A percentile compares a stretch with the other conserved stretches of the same genome.
These are phyloP conservation scores for Lactarius pseudohatsudake DNA, from an alignment of 768 basidiomycete genomes.

Conservation along the genomic window DNA sequence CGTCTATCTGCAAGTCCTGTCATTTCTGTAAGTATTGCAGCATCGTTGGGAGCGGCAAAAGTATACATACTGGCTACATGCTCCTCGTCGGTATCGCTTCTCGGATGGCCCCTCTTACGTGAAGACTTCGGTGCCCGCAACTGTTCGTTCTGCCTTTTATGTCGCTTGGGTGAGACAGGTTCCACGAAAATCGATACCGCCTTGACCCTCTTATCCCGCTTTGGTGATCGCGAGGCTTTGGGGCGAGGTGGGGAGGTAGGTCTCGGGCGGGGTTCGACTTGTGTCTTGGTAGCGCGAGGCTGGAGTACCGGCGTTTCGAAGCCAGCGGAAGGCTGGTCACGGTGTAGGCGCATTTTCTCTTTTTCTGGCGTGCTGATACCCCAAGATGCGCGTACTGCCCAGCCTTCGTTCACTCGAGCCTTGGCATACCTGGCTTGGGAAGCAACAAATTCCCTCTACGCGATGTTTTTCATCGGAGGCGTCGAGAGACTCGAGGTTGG, in stretches of 20 bases:
- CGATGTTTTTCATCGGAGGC: slow-evolving; percentile 43
- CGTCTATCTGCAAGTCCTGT: slow-evolving; percentile 66
- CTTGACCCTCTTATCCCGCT: not conserved
- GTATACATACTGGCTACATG: slow-evolving; percentile 38
- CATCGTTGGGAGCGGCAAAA: not conserved
- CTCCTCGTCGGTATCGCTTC: slow-evolving; percentile 38
- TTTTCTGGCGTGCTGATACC: slow-evolving; percentile 9
- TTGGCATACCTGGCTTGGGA: slow-evolving; percentile 48
- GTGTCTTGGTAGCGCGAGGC: slow-evolving; percentile 22
- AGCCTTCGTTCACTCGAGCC: slow-evolving; percentile 45
- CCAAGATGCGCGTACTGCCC: slow-evolving; percentile 31
- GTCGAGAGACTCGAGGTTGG: slow-evolving; percentile 21
- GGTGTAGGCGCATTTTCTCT: slow-evolving; percentile 15
- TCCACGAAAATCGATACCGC: not conserved
- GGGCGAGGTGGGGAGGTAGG: not conserved
- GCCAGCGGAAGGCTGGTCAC: slow-evolving; percentile 10
- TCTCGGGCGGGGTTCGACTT: not conserved
- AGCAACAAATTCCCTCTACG: slow-evolving; percentile 48
- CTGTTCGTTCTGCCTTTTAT: not conserved
- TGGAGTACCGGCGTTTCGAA: slow-evolving; percentile 32
- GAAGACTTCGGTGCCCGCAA: not conserved
- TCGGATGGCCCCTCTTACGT: slow-evolving; percentile 14
- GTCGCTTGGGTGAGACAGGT: not conserved
- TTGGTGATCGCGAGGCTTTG: not conserved
- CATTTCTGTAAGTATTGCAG: slow-evolving; percentile 5